These are phyloP conservation scores for Epichloe sylvatica DNA, from an alignment of 2,329 filamentous ascomycete species.

Conservation along the genomic window DNA sequence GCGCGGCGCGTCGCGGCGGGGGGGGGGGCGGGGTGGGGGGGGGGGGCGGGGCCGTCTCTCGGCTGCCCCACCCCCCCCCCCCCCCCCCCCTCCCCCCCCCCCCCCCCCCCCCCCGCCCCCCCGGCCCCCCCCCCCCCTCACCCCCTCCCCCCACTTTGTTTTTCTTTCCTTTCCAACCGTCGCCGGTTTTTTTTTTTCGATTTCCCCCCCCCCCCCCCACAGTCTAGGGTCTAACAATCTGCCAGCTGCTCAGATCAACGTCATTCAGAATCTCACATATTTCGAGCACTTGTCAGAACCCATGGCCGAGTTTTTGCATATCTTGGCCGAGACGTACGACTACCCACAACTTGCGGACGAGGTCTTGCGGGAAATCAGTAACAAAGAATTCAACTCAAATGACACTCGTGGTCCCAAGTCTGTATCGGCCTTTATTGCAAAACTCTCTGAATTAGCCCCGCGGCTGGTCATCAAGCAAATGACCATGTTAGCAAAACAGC, in stretches of 20 bases:
- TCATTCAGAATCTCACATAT: conserved; percentile 94
- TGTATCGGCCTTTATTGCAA: conserved; percentile 84
- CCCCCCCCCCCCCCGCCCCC: too few relatives aligned
- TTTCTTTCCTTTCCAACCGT: too few relatives aligned
- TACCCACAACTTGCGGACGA: conserved; percentile 92
- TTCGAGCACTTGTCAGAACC: conserved; percentile 98
- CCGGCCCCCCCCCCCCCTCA: too few relatives aligned
- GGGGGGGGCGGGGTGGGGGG: too few relatives aligned
- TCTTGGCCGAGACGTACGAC: conserved; percentile 92
- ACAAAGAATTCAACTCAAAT: conserved; percentile 95
- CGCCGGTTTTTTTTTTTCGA: neutral
- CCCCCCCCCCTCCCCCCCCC: too few relatives aligned
- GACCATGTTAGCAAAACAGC: conserved; percentile 82
- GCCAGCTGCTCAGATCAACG: conserved; percentile 84
- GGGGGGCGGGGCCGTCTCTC: too few relatives aligned
- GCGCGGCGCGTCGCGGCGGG: too few relatives aligned
- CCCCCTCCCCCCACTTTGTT: too few relatives aligned
- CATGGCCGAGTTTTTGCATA: conserved; percentile 96
- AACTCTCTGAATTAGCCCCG: conserved; percentile 82
- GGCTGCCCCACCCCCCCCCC: too few relatives aligned
- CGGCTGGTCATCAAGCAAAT: conserved; percentile 94
- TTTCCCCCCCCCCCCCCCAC: too few relatives aligned
- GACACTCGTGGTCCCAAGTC: conserved; percentile 93
- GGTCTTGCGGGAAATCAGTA: conserved; percentile 83
- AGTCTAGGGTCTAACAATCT: conserved; percentile 13